Percentiles rank a stretch among this genome's conserved stretches.
Conservation (phyloP, 2,329 filamentous ascomycete species). For the Fusarium veterinarium region DNA sequence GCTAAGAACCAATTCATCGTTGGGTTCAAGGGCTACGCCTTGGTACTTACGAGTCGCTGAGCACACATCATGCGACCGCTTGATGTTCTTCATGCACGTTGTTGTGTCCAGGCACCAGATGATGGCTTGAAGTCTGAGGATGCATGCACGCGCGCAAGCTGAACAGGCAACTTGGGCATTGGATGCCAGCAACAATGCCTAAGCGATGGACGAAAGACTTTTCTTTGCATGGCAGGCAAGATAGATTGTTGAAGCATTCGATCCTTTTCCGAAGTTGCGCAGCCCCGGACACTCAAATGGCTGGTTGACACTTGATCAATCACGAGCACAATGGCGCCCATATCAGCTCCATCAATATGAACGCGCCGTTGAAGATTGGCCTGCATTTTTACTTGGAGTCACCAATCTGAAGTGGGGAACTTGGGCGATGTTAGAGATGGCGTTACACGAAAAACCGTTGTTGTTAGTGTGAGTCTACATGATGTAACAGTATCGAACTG, state of each 20-base stretch:
- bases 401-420: constrained; percentile 17
- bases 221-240: not conserved
- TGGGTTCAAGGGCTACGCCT: constrained; percentile 34
- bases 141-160: constrained; percentile 15
- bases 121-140: constrained; percentile 4
- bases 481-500: constrained; percentile 32
- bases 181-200: not conserved
- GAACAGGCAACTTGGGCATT: constrained; percentile 4
- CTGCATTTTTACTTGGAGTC: not conserved
- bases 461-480: constrained; percentile 33
- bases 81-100: constrained; percentile 24
- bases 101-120: constrained; percentile 7
- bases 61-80: constrained; percentile 26
- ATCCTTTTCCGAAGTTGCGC: not conserved
- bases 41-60: constrained; percentile 17
- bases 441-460: constrained; percentile 37
- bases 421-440: constrained; percentile 23
- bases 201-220: not conserved
- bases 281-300: not conserved
- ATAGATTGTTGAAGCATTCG: not conserved
- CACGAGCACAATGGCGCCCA: not conserved
- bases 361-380: not conserved
- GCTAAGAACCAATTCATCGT: constrained; percentile 4
- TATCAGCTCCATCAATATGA: not conserved
- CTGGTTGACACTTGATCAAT: not conserved